Evolutionary conservation across 1,284 basidiomycete species (phyloP), one percentile per base, ranked within the genome.

Genomic region (Tremellales sp.): DNA sequence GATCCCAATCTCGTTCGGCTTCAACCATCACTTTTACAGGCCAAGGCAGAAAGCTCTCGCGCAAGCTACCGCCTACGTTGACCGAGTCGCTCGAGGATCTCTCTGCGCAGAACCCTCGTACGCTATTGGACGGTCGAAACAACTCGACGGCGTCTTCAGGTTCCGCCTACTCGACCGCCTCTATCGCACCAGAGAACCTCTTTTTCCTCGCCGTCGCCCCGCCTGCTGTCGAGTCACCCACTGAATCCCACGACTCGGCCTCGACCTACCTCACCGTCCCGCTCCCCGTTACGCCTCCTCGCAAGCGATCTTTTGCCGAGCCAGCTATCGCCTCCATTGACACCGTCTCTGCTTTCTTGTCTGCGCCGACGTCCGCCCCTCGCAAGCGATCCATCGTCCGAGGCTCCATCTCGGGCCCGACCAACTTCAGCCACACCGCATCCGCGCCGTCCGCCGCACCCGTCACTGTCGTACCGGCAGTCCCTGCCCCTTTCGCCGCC

Each of bases 81-180:
- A 65, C 65, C 1, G 63, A 65, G 43, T 57, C 53, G 2, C 54
- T 68, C 7, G 61, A 64, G 43, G 39, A 49, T 13, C 56, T 67
- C 4, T 53, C 56, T 19, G 6, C 12, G 13, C 9, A 40, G 22
- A 40, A 25, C 24, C 21, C 19, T 5, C 28, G 16, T 12, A 40
- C 18, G 19, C 9, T 35, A 33, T n/a, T 37, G 32, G n/a, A 37
- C 43, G 3, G 19, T 36, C 16, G 33, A 33, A 6, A 26, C 32
- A 13, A 28, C 43, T 22, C 34, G n/a, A 31, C 45, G 13, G 29
- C n/a, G 5, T 28, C 38, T 3, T 40, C 37, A 12, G 39, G 47
- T 32, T 43, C 41, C 2, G 37, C 41, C 12, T 31, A 18, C 8
- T 44, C 48, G 18, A 32, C 48, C 22, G 16, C 21, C 5, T 40